Conservation (phyloP, 1,284 basidiomycete genomes). For the Cutaneotrichosporon cavernicola region DNA sequence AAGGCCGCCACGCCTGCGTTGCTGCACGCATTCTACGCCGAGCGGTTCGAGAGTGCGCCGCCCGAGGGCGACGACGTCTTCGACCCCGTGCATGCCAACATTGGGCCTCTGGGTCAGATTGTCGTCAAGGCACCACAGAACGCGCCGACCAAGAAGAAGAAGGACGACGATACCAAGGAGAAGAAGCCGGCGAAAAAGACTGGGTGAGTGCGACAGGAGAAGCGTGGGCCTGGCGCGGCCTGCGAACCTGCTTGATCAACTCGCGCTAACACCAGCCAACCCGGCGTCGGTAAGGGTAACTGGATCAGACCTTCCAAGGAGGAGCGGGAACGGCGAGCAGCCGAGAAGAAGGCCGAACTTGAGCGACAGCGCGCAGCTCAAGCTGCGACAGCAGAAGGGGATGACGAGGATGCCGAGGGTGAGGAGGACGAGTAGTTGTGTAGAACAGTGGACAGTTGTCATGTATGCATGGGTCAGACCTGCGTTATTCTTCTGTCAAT, state of each 20-base stretch:
- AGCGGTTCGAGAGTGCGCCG: constrained; percentile 56
- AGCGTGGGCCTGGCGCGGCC: neutral
- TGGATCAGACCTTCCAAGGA: constrained; percentile 52
- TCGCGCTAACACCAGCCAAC: constrained; percentile 27
- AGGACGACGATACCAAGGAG: constrained; percentile 22
- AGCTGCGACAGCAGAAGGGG: constrained; percentile 23
- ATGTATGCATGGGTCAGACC: constrained; percentile 7
- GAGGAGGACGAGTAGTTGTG: constrained; percentile 32
- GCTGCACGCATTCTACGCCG: constrained; percentile 71
- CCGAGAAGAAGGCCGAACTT: constrained; percentile 36
- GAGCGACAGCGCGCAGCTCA: constrained; percentile 22
- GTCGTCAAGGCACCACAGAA: constrained; percentile 32
- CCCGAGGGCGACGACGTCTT: constrained; percentile 43
- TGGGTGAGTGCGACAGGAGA: constrained; percentile 27
- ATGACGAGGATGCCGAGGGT: constrained; percentile 36
- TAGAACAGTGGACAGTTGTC: constrained; percentile 3
- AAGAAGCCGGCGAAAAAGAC: constrained; percentile 41
- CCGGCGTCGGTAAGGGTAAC: constrained; percentile 50
- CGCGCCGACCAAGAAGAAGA: constrained; percentile 23
- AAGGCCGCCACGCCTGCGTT: constrained; percentile 76
- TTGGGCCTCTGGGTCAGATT: constrained; percentile 50
- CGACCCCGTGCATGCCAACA: constrained; percentile 40
- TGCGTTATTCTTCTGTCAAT: neutral
- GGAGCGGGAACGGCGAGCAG: constrained; percentile 36
- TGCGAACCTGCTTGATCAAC: neutral